Conservation (phyloP, 1,139 yeast species). For the Protomyces macrosporus region DNA sequence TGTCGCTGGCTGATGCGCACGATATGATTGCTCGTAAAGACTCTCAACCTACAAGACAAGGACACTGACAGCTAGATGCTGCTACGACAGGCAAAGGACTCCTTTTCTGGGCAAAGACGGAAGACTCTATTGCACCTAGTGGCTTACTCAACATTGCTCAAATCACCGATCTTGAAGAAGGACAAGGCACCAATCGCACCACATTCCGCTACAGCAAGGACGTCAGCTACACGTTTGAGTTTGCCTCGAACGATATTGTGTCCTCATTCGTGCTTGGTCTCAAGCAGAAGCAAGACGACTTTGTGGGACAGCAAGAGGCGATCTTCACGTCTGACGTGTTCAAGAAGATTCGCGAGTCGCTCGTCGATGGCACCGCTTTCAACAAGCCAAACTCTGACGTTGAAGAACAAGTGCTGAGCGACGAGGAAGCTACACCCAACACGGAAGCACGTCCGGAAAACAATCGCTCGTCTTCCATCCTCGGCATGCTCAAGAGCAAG, state of each 20-base stretch:
- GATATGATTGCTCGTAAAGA: constrained; percentile 13
- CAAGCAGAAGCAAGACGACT: neutral
- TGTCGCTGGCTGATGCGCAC: constrained; percentile 2
- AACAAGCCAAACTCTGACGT: neutral
- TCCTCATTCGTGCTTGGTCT: constrained; percentile 3
- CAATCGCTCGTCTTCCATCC: neutral
- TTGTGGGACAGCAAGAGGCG: neutral
- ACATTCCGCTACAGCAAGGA: constrained; percentile 6
- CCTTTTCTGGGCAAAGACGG: constrained; percentile 5
- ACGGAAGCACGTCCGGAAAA: neutral
- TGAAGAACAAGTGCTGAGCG: constrained; percentile 6
- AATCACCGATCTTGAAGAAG: constrained; percentile 1
- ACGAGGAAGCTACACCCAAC: constrained; percentile 1
- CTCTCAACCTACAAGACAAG: neutral
- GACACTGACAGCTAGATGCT: neutral
- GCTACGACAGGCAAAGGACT: constrained; percentile 14
- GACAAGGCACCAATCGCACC: neutral
- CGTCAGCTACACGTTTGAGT: neutral
- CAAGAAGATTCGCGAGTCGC: neutral
- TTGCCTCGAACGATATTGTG: neutral
- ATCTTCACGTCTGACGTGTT: constrained; percentile 1
- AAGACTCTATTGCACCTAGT: constrained; percentile 2
- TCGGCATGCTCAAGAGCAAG: neutral
- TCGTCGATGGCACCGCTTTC: constrained; percentile 16
- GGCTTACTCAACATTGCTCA: constrained; percentile 10